Conservation (phyloP, 2,329 filamentous ascomycete genomes). For the Calonectria hawksworthii region DNA sequence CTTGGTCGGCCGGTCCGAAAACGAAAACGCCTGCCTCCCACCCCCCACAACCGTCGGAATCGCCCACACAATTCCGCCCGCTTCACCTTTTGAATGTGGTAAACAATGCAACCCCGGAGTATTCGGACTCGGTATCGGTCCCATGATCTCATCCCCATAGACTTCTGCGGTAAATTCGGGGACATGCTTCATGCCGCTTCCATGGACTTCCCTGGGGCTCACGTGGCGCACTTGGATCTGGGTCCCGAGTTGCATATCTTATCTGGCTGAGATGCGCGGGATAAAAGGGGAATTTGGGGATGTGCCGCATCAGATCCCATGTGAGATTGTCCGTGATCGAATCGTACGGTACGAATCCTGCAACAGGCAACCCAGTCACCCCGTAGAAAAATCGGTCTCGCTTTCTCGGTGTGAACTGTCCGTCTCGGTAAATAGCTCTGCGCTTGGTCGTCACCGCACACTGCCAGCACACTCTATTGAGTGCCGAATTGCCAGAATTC, state of each 20-base stretch:
- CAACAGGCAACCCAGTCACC: background rate
- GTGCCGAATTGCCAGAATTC: background rate
- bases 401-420: background rate
- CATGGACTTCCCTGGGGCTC: slow-evolving; percentile 5
- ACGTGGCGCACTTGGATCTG: slow-evolving; percentile 3
- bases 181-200: slow-evolving; percentile 6
- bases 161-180: background rate
- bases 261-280: slow-evolving; percentile 5
- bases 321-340: background rate
- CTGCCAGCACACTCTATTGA: background rate
- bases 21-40: slow-evolving; percentile 40
- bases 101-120: slow-evolving; percentile 1
- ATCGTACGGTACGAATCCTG: slow-evolving; percentile 1
- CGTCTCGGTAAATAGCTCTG: background rate
- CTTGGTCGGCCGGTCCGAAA: slow-evolving; percentile 35
- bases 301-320: background rate
- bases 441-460: background rate
- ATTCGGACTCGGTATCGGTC: slow-evolving; percentile 14
- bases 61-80: slow-evolving; percentile 4
- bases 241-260: background rate
- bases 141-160: background rate
- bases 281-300: background rate
- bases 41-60: slow-evolving; percentile 17
- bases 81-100: background rate
- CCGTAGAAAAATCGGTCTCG: background rate